A percentile compares a stretch with the other conserved stretches of the same genome.
These are phyloP conservation scores for Citrus sp. DNA, from an alignment of 345 rosid species.

Conservation along the genomic window DNA sequence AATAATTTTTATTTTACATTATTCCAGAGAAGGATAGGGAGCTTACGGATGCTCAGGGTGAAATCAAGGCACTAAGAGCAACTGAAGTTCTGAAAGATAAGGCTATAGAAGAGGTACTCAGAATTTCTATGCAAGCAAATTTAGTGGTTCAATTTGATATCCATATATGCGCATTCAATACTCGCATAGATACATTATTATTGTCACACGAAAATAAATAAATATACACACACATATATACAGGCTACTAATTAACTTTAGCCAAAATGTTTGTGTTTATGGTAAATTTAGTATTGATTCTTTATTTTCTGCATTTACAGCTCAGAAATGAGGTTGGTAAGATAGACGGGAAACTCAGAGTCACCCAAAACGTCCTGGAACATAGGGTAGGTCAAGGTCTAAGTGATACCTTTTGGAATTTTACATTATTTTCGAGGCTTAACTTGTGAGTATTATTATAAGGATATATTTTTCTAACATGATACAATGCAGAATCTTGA, in stretches of 20 bases:
- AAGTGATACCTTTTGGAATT: not conserved
- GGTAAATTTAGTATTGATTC: not conserved
- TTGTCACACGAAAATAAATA: not conserved
- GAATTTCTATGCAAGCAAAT: not conserved
- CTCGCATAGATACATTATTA: too few species aligned
- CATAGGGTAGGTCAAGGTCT: conserved; percentile 47
- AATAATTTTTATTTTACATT: not conserved
- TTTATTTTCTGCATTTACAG: conserved; percentile 33
- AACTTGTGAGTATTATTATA: not conserved
- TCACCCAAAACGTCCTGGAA: conserved; percentile 51
- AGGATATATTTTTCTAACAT: conserved; percentile 11
- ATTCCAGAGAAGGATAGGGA: conserved; percentile 63
- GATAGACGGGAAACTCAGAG: conserved; percentile 50
- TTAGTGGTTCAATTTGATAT: not conserved
- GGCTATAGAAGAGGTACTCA: conserved; percentile 62
- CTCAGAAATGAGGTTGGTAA: conserved; percentile 44
- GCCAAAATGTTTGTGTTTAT: not conserved
- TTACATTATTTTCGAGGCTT: not conserved
- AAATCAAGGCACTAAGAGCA: conserved; percentile 63
- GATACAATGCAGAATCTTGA: conserved; percentile 59
- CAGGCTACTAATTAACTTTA: too few species aligned
- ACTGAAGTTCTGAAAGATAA: conserved; percentile 65
- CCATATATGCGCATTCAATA: not conserved
- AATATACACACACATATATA: too few species aligned
- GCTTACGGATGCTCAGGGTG: conserved; percentile 48